Conservation (phyloP, 805 yeast genomes). For the Kodamaea lidongshanica region DNA sequence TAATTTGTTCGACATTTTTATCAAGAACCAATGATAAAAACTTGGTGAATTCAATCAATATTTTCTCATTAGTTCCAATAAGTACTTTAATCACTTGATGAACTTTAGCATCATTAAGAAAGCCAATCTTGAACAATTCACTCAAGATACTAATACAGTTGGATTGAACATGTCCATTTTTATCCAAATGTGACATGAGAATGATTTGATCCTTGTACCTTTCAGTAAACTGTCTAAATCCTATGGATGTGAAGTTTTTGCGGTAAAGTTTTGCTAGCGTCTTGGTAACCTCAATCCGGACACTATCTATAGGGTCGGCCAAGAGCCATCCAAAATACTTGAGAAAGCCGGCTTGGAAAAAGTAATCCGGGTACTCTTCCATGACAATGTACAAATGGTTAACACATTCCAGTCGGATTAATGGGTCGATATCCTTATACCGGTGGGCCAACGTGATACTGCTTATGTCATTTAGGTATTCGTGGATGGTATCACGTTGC, state of each 20-base stretch:
- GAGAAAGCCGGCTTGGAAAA: conserved; percentile 62
- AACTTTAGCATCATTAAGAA: conserved; percentile 52
- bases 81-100: conserved; percentile 24
- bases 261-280: conserved; percentile 47
- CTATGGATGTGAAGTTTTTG: conserved; percentile 38
- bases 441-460: conserved; percentile 66
- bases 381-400: conserved; percentile 64
- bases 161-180: conserved; percentile 48
- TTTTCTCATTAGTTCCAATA: conserved; percentile 17
- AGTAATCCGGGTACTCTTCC: conserved; percentile 60
- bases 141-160: conserved; percentile 46
- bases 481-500: conserved; percentile 50
- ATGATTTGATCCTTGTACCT: conserved; percentile 61
- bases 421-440: conserved; percentile 71
- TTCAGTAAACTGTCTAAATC: conserved; percentile 73
- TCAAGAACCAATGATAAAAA: conserved; percentile 44
- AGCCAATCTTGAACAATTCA: conserved; percentile 55
- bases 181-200: conserved; percentile 46
- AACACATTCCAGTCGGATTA: conserved; percentile 67
- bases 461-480: conserved; percentile 58
- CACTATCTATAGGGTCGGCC: conserved; percentile 59
- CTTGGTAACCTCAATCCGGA: conserved; percentile 59
- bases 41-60: conserved; percentile 46
- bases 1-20: conserved; percentile 31
- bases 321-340: conserved; percentile 81